Conservation (phyloP, 2,329 filamentous ascomycete species). For the Pestalotiopsis sp. region DNA sequence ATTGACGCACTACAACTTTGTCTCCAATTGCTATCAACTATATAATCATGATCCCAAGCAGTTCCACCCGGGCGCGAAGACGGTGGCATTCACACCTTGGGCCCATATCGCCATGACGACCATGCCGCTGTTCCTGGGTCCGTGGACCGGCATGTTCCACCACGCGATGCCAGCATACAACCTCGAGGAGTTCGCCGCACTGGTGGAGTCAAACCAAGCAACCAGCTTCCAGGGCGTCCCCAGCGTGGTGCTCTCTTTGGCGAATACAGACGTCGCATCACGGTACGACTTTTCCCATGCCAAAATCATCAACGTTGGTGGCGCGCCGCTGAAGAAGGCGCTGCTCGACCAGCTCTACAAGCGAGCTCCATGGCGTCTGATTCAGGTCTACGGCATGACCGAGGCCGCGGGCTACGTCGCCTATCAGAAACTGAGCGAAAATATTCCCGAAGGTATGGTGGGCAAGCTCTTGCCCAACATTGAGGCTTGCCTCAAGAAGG, state of each 20-base stretch:
- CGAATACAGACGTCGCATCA: constrained; percentile 36
- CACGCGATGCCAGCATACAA: constrained; percentile 44
- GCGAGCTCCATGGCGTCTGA: constrained; percentile 38
- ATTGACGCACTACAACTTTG: constrained; percentile 30
- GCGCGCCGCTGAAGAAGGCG: constrained; percentile 34
- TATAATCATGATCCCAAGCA: constrained; percentile 36
- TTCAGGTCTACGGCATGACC: constrained; percentile 49
- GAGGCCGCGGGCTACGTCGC: constrained; percentile 46
- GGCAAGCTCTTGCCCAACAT: constrained; percentile 40
- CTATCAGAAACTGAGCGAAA: constrained; percentile 38
- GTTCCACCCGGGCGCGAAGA: constrained; percentile 35
- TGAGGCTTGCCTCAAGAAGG: constrained; percentile 40
- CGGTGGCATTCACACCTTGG: constrained; percentile 45
- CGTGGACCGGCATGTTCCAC: constrained; percentile 45
- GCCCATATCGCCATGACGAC: constrained; percentile 47
- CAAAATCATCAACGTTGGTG: constrained; percentile 39
- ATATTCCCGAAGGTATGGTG: constrained; percentile 33
- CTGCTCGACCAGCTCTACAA: constrained; percentile 33
- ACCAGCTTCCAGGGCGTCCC: constrained; percentile 43
- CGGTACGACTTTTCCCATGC: constrained; percentile 40
- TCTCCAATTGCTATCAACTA: constrained; percentile 36
- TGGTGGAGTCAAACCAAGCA: constrained; percentile 37
- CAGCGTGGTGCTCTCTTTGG: constrained; percentile 38
- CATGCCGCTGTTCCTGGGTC: constrained; percentile 44
- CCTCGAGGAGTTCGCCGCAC: constrained; percentile 34